Conservation (phyloP, 192 early-diverging fungal species). For the Backusella mclennaniae region DNA sequence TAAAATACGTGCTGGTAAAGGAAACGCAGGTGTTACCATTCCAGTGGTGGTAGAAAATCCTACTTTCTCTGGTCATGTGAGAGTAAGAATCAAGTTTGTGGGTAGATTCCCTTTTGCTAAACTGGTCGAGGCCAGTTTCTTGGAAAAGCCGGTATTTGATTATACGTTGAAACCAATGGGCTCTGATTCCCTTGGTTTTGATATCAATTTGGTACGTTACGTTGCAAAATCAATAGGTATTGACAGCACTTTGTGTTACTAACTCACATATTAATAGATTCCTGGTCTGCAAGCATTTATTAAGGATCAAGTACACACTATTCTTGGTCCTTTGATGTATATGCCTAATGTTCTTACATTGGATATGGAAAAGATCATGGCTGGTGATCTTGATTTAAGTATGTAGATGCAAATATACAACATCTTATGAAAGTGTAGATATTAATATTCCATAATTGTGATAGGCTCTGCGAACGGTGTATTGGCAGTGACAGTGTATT, state of each 20-base stretch:
- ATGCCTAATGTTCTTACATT: conserved; percentile 32
- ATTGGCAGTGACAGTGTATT: conserved; percentile 27
- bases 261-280: conserved; percentile 28
- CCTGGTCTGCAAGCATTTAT: conserved; percentile 68
- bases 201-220: conserved; percentile 60
- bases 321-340: conserved; percentile 45
- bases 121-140: conserved; percentile 66
- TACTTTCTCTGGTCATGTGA: conserved; percentile 65
- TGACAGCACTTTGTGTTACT: neutral
- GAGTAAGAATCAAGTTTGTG: conserved; percentile 69
- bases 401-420: neutral
- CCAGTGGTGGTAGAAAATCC: conserved; percentile 72
- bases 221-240: neutral
- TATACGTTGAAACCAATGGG: conserved; percentile 77
- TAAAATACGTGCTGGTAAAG: conserved; percentile 71
- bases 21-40: conserved; percentile 71
- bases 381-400: conserved; percentile 32
- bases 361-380: conserved; percentile 27
- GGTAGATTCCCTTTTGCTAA: conserved; percentile 71
- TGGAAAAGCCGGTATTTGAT: conserved; percentile 71
- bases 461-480: conserved; percentile 28
- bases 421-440: neutral
- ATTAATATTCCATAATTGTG: neutral
- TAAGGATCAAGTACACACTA: conserved; percentile 54
- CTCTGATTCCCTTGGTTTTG: conserved; percentile 62